These are phyloP conservation scores for Phaffomyces antillensis DNA, from an alignment of 805 yeast genomes.

Conservation along the genomic window DNA sequence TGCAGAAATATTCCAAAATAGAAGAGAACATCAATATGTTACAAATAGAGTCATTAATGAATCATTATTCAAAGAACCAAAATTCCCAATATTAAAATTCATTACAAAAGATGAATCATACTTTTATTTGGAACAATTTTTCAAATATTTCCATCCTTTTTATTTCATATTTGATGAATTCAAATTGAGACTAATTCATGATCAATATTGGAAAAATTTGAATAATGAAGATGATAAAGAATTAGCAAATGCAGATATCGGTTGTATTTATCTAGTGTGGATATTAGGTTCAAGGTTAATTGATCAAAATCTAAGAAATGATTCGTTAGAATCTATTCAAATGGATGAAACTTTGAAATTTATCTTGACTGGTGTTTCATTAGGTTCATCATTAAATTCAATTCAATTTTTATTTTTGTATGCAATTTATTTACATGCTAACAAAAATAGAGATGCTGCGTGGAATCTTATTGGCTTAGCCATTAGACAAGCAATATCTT, in stretches of 20 bases:
- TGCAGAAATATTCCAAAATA: constrained; percentile 16
- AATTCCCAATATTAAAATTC: constrained; percentile 34
- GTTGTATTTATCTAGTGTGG: constrained; percentile 43
- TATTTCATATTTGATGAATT: constrained; percentile 33
- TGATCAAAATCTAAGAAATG: constrained; percentile 13
- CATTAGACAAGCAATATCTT: constrained; percentile 38
- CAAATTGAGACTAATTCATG: constrained; percentile 28
- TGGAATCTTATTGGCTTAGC: constrained; percentile 42
- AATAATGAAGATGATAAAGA: constrained; percentile 2
- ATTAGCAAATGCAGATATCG: constrained; percentile 23
- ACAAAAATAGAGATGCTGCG: constrained; percentile 40
- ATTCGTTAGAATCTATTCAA: constrained; percentile 19
- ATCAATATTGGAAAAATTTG: constrained; percentile 30
- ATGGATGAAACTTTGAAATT: constrained; percentile 36
- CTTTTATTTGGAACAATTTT: constrained; percentile 30
- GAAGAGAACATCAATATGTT: constrained; percentile 7
- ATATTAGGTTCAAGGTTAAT: constrained; percentile 18
- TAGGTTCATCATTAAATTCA: constrained; percentile 39
- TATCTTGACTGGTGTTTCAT: constrained; percentile 34
- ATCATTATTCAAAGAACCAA: constrained; percentile 11
- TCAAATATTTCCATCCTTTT: constrained; percentile 37
- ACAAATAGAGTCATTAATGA: constrained; percentile 7
- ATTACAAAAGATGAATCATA: constrained; percentile 30
- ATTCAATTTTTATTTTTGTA: constrained; percentile 35
- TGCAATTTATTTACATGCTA: constrained; percentile 37